Base-by-base conservation (phyloP, 805 yeast genomes). In the Grigorovia jiainica region DNA sequence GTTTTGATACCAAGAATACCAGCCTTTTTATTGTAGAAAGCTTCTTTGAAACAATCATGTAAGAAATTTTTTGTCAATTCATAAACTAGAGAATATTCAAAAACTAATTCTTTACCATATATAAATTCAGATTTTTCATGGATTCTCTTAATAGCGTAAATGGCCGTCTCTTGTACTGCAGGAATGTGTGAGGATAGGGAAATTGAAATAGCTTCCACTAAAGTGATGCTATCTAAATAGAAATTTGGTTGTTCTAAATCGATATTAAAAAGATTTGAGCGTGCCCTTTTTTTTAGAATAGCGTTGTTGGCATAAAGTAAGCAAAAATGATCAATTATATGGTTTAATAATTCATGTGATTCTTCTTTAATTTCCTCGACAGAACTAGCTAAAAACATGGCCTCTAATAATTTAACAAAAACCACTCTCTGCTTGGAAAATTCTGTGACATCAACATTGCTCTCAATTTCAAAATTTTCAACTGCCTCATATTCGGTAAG, bases 1-100 rank as follows among this genome's bases (percentile, higher is more conserved):
- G 87, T 76, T 49, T 76, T 71, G 38, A 92, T 67, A 18, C 98
- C 97, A 21, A 84, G 55, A 31, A 90, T 79, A 32, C 97, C 97
- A 7, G 97, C 97, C 7, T 85, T 70, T 51, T 92, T 92, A 27
- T 79, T 73, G 58, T 83, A 85, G 63, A 84, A 90, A 29, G 78
- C 81, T 60, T 86, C 95, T 47, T 85, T 94, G 57, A 84, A 92
- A 63, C 97, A 89, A 36, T 86, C 75, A 55, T 94, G 99, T 35
- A 92, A 79, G 53, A 94, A 82, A 41, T 80, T 81, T 39, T 86
- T 80, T 50, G 85, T 79, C 68, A 90, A 67, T 6, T 81, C 72
- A 44, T 92, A 74, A 49, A 87, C 73, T 30, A 87, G 71, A 1
- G 95, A 86, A 42, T 85, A 82, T 41, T 76, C 73, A 45, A 82